A percentile compares a stretch with the other conserved stretches of the same genome.
These are phyloP conservation scores for Acanthamoeba triangularis DNA, from an alignment of 208 protist species.

Conservation along the genomic window DNA sequence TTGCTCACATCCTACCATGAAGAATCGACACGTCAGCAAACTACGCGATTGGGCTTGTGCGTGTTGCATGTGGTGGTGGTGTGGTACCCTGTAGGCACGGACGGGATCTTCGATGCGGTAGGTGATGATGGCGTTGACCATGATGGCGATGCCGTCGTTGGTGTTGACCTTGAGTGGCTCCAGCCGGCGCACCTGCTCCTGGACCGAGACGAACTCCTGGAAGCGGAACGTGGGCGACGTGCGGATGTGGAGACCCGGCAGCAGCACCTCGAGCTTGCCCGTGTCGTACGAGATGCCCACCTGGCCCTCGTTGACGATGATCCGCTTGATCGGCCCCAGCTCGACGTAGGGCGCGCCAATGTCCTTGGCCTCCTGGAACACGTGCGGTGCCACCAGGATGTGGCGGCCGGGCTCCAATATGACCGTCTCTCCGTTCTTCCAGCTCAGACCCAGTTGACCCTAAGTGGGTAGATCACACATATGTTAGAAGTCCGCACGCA, in stretches of 20 bases:
- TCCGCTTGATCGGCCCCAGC: not conserved
- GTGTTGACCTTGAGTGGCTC: conserved; percentile 42
- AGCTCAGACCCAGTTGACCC: conserved; percentile 19
- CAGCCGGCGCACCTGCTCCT: conserved; percentile 7
- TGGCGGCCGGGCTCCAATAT: not conserved
- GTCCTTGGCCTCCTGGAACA: conserved; percentile 12
- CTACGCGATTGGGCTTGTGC: not conserved
- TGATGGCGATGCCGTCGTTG: conserved; percentile 46
- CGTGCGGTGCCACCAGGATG: not conserved
- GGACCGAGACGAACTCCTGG: conserved; percentile 25
- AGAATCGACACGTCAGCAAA: too few relatives aligned
- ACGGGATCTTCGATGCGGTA: conserved; percentile 20
- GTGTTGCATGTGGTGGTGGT: not conserved
- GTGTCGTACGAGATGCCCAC: conserved; percentile 33
- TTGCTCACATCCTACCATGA: conserved; percentile 28
- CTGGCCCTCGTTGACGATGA: conserved; percentile 16
- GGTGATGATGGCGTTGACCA: conserved; percentile 21
- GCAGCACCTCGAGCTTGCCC: conserved; percentile 8
- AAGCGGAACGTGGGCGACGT: not conserved
- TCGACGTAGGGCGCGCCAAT: not conserved
- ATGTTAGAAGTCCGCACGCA: not conserved
- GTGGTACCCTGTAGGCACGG: not conserved
- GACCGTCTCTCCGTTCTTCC: conserved; percentile 25
- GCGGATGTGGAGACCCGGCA: not conserved
- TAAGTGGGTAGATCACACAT: not conserved